These are phyloP conservation scores for Colletotrichum simmondsii DNA, from an alignment of 2,329 filamentous ascomycete species.

Conservation along the genomic window DNA sequence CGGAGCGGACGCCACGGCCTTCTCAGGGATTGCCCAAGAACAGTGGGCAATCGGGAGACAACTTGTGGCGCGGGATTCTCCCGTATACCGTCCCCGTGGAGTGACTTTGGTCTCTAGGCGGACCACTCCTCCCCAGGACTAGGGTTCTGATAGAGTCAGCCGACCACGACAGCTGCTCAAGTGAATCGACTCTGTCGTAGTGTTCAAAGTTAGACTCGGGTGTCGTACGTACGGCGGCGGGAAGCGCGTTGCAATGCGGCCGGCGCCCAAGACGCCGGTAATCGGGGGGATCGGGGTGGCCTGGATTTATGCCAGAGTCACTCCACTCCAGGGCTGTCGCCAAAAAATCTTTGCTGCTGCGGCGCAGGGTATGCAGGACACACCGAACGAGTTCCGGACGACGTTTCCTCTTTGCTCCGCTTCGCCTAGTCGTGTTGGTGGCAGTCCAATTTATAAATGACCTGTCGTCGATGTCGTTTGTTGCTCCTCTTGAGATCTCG, in stretches of 20 bases:
- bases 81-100: conserved; percentile 22
- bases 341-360: conserved; percentile 15
- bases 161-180: conserved; percentile 24
- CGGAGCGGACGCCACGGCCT: neutral
- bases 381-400: conserved; percentile 12
- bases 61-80: conserved; percentile 9
- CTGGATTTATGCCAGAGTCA: conserved; percentile 29
- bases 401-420: conserved; percentile 4
- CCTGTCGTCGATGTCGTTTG: conserved; percentile 13
- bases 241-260: conserved; percentile 9
- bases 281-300: conserved; percentile 24
- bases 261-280: conserved; percentile 16
- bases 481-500: conserved; percentile 20
- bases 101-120: conserved; percentile 21
- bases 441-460: conserved; percentile 17
- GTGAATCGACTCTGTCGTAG: conserved; percentile 27
- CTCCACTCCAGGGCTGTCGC: conserved; percentile 33
- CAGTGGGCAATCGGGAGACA: conserved; percentile 24
- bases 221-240: conserved; percentile 24
- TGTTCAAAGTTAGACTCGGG: neutral
- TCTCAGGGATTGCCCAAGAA: neutral
- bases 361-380: conserved; percentile 18
- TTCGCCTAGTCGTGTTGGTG: neutral
- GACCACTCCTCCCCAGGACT: conserved; percentile 3
- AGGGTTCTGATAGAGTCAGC: conserved; percentile 15